These are phyloP conservation scores for Arthrocladium fulminans DNA, from an alignment of 2,329 filamentous ascomycete genomes.

Conservation along the genomic window DNA sequence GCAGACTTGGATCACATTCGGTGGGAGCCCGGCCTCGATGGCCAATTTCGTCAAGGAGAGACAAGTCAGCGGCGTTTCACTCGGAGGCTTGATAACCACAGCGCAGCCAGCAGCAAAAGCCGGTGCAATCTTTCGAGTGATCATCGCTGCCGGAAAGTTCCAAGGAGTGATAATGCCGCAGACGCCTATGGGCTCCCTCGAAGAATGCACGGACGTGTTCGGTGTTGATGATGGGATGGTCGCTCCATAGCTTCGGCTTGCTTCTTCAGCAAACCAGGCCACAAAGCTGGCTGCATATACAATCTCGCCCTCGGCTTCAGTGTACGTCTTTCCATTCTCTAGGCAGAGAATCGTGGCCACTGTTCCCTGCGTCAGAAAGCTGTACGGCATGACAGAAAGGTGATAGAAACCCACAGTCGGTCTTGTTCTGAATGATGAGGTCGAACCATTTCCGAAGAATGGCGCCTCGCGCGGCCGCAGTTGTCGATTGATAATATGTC, in stretches of 20 bases:
- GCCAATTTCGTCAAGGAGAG: slow-evolving; percentile 26
- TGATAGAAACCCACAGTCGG: too few relatives aligned
- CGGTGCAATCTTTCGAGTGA: slow-evolving; percentile 33
- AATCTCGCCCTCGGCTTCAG: slow-evolving; percentile 41
- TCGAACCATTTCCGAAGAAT: too few relatives aligned
- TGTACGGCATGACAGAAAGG: too few relatives aligned
- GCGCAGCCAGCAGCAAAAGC: slow-evolving; percentile 32
- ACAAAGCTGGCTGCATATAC: slow-evolving; percentile 40
- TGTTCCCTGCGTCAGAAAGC: too few relatives aligned
- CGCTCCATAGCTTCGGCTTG: slow-evolving; percentile 40
- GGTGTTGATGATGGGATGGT: slow-evolving; percentile 52
- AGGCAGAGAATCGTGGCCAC: slow-evolving; percentile 46
- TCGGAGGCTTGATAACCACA: slow-evolving; percentile 29
- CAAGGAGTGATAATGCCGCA: slow-evolving; percentile 77
- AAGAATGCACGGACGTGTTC: slow-evolving; percentile 64
- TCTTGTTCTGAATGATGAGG: too few relatives aligned
- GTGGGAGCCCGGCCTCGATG: slow-evolving; percentile 26
- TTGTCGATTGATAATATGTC: too few relatives aligned
- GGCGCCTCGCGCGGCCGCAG: too few relatives aligned
- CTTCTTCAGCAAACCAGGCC: slow-evolving; percentile 44
- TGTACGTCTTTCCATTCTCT: slow-evolving; percentile 51
- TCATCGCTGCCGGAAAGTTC: slow-evolving; percentile 77
- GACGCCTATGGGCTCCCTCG: slow-evolving; percentile 76
- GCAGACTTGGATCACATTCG: slow-evolving; percentile 26
- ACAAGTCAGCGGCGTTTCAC: slow-evolving; percentile 28